A percentile compares a stretch with the other conserved stretches of the same genome.
phyloP scores from a whole-genome alignment of 2,329 filamentous ascomycete genomes.

The Venturia aucupariae region DNA sequence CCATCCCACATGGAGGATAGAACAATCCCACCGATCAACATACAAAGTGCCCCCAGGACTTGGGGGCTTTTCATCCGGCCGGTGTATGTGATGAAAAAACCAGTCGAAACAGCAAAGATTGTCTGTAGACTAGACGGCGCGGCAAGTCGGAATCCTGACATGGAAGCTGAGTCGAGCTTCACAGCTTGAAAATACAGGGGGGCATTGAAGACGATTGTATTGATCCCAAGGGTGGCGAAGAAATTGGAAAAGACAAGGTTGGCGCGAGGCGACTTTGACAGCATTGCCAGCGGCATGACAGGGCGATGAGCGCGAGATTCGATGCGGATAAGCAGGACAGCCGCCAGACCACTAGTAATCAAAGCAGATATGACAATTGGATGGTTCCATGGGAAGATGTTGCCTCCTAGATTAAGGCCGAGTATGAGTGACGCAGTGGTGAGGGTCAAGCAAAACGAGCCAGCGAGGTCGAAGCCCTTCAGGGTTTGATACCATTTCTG shows the following conservation, averaged over 20 bases:
- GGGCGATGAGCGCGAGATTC: constrained; percentile 30
- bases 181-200: constrained; percentile 56
- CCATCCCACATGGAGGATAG: constrained; percentile 29
- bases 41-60: constrained; percentile 28
- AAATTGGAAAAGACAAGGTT: constrained; percentile 45
- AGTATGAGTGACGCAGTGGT: constrained; percentile 41
- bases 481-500: constrained; percentile 34
- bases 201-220: constrained; percentile 57
- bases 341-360: constrained; percentile 30
- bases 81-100: constrained; percentile 36
- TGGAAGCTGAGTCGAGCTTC: constrained; percentile 51
- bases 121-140: constrained; percentile 47
- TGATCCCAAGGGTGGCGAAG: constrained; percentile 39
- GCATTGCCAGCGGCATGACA: constrained; percentile 41
- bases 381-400: constrained; percentile 42
- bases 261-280: constrained; percentile 38
- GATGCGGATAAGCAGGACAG: constrained; percentile 34
- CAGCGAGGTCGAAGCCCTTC: constrained; percentile 40
- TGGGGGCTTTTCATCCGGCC: constrained; percentile 35
- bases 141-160: constrained; percentile 63
- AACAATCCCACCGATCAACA: constrained; percentile 29
- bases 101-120: constrained; percentile 32
- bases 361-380: constrained; percentile 41
- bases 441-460: constrained; percentile 38
- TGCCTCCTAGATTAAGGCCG: constrained; percentile 44